These are phyloP conservation scores for Aspergillus affinis DNA, from an alignment of 495 filamentous ascomycete genomes.

Conservation along the genomic window DNA sequence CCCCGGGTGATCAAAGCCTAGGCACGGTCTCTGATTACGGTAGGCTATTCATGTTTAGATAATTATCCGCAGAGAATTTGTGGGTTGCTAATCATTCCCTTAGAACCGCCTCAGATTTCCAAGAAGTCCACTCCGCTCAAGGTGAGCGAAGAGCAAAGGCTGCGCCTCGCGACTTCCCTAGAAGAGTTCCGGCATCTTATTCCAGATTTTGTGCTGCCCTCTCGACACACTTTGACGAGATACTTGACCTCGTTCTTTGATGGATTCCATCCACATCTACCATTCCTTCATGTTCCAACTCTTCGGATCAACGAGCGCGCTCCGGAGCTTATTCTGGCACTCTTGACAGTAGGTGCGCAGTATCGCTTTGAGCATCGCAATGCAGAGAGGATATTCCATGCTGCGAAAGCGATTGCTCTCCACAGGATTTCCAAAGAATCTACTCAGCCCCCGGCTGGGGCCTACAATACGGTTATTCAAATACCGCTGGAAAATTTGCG, in stretches of 20 bases:
- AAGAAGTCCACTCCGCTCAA: conserved; percentile 30
- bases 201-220: conserved; percentile 37
- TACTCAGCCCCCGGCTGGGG: conserved; percentile 5
- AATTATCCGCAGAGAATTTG: neutral
- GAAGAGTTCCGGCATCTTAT: conserved; percentile 41
- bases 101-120: conserved; percentile 33
- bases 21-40: conserved; percentile 37
- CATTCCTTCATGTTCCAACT: conserved; percentile 37
- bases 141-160: conserved; percentile 38
- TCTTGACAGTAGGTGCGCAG: conserved; percentile 39
- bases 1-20: conserved; percentile 37
- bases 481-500: conserved; percentile 18
- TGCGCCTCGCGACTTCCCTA: conserved; percentile 34
- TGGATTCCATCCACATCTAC: conserved; percentile 39
- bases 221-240: conserved; percentile 39
- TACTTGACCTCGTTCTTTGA: conserved; percentile 41
- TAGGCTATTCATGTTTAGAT: conserved; percentile 13
- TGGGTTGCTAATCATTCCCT: conserved; percentile 4
- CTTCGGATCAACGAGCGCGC: conserved; percentile 36
- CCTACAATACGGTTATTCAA: conserved; percentile 14
- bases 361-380: conserved; percentile 41
- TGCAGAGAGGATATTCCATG: conserved; percentile 36
- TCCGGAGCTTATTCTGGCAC: conserved; percentile 32
- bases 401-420: conserved; percentile 34
- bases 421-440: conserved; percentile 32